Evolutionary conservation across 345 rosid genomes (phyloP), one percentile per base, ranked within the genome.

Genomic region (Turnera subulata): DNA sequence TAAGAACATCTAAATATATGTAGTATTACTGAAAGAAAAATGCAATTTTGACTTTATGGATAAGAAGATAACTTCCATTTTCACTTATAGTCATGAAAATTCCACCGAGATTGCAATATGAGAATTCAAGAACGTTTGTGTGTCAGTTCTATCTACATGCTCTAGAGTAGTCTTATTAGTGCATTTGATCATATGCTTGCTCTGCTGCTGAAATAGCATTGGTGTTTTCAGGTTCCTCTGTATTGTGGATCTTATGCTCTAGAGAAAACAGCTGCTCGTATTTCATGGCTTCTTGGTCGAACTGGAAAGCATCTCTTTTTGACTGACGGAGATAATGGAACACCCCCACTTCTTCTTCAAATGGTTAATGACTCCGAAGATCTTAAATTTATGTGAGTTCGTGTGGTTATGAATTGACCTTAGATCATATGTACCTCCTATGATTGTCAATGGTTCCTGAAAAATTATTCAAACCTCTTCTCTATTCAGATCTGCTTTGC

Each of bases 301-400:
- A 81, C 98, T 2, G 95, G 98, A 14, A 91, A 81, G 67, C 98
- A 88, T 80, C 83, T 91, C 35, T 91, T 91, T 73, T 85, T 91
- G 29, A 90, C 89, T 21, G 98, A 92, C 57, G 69, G 48, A 19
- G 93, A 86, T 63, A 81, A 74, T 66, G 93, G 84, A 46, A 80
- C 77, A 43, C 85, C 82, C 58, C 98, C 95, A 14, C 98, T 89
- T 73, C 95, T 92, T 55, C 89, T 86, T 67, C 83, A 82, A 73
- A 84, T 92, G 98, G 84, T 80, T 58, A 73, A 83, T 52, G 95
- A 92, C 66, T 75, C 78, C 57, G 80, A 69, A 61, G 80, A 83
- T 56, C 49, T 86, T 6, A 84, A 74, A 69, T 92, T 89, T 84
- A 80, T 92, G 98, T 92, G 55, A 73, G 84, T 72, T 70, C 56